These are phyloP conservation scores for Clavulina sp. DNA, from an alignment of 768 basidiomycete genomes.

Conservation along the genomic window DNA sequence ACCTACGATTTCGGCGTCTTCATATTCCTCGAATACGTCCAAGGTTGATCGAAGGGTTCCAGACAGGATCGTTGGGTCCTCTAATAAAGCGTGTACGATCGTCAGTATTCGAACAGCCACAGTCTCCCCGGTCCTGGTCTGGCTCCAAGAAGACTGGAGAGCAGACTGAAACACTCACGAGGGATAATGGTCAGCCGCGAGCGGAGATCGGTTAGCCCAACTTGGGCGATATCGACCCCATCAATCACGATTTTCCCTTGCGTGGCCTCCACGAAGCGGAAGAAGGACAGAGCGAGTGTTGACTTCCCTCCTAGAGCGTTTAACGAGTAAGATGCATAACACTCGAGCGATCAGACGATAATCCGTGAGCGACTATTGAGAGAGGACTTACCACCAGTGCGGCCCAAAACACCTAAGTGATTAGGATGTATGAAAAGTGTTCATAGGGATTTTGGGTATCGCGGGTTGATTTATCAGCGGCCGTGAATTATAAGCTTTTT, in stretches of 20 bases:
- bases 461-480: too few species aligned
- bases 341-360: slow-evolving; percentile 30
- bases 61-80: slow-evolving; percentile 80
- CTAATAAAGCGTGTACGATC: too few species aligned
- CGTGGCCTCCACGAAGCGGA: slow-evolving; percentile 78
- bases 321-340: slow-evolving; percentile 29
- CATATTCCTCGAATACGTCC: slow-evolving; percentile 75
- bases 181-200: slow-evolving; percentile 61
- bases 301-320: slow-evolving; percentile 6
- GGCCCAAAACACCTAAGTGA: slow-evolving; percentile 50
- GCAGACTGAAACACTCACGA: slow-evolving; percentile 25
- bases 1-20: slow-evolving; percentile 64
- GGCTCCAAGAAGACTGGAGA: too few species aligned
- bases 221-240: slow-evolving; percentile 55
- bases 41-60: slow-evolving; percentile 65
- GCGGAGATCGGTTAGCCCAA: slow-evolving; percentile 74
- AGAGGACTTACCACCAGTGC: slow-evolving; percentile 18
- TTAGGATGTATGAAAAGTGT: too few species aligned
- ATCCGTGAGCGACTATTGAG: not conserved
- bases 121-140: not conserved
- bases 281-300: slow-evolving; percentile 52
- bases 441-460: too few species aligned
- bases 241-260: slow-evolving; percentile 61
- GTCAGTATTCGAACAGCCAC: too few species aligned
- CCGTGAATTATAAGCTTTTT: too few species aligned